These are phyloP conservation scores for Tympanopsis confertula DNA, from an alignment of 2,329 filamentous ascomycete species.

Conservation along the genomic window DNA sequence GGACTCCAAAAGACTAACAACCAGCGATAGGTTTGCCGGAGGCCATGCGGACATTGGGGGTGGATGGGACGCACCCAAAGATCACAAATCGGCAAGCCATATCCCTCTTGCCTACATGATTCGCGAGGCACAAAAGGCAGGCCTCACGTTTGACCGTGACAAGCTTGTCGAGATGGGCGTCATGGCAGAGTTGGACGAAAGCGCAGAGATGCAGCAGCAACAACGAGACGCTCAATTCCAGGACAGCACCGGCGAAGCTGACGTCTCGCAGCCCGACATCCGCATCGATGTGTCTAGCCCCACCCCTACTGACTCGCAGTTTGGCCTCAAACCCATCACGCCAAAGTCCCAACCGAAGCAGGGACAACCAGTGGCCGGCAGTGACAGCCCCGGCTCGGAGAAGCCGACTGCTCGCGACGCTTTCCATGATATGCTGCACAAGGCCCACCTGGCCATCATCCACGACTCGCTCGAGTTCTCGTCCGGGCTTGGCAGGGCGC, in stretches of 20 bases:
- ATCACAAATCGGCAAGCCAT: constrained; percentile 54
- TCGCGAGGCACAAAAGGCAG: constrained; percentile 49
- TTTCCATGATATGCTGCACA: constrained; percentile 48
- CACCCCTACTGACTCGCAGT: background rate
- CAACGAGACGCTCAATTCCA: constrained; percentile 3
- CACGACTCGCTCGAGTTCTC: constrained; percentile 63
- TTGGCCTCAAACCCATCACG: background rate
- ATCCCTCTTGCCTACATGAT: constrained; percentile 64
- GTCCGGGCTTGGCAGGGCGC: constrained; percentile 39
- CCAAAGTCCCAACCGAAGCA: constrained; percentile 3
- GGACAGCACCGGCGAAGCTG: background rate
- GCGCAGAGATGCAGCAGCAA: constrained; percentile 5
- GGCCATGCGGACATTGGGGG: constrained; percentile 71
- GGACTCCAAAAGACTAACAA: background rate
- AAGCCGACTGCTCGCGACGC: constrained; percentile 9
- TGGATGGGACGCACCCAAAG: constrained; percentile 51
- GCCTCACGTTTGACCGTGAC: constrained; percentile 57
- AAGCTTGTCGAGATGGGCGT: constrained; percentile 60
- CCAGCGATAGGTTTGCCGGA: constrained; percentile 45
- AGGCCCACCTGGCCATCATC: constrained; percentile 40
- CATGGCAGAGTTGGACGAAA: constrained; percentile 26
- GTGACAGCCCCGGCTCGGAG: constrained; percentile 3
- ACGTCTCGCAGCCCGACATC: background rate
- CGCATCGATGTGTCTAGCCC: background rate
- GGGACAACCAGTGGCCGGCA: constrained; percentile 2